phyloP scores from a whole-genome alignment of 768 basidiomycete genomes.

The Termitomyces sp. region DNA sequence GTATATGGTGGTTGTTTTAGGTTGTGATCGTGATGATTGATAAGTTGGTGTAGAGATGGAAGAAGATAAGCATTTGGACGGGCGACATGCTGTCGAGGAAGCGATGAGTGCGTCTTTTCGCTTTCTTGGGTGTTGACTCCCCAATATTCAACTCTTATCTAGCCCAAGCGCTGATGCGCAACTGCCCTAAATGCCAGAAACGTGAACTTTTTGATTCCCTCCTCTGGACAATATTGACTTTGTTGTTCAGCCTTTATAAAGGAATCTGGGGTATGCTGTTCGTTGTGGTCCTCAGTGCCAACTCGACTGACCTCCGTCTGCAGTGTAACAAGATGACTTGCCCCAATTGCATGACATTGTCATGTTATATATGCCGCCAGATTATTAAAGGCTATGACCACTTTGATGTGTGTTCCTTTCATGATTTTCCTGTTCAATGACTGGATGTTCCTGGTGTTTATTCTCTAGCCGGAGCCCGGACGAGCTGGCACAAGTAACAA shows the following conservation, averaged over 20 bases:
- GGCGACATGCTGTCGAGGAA: constrained; percentile 79
- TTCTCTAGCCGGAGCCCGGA: constrained; percentile 1
- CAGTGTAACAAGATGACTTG: constrained; percentile 95
- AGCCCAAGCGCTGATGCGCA: constrained; percentile 83
- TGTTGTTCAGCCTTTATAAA: constrained; percentile 68
- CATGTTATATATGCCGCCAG: constrained; percentile 83
- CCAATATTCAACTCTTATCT: constrained; percentile 4
- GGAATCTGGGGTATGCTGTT: constrained; percentile 59
- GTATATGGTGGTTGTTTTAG: constrained; percentile 27
- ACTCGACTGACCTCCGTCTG: constrained; percentile 4
- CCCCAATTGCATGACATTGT: constrained; percentile 64
- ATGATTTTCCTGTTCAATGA: neutral
- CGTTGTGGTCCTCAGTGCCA: neutral
- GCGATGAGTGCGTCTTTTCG: constrained; percentile 71
- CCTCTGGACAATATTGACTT: constrained; percentile 3
- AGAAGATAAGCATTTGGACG: constrained; percentile 70
- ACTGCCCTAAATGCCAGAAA: constrained; percentile 84
- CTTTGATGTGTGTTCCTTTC: constrained; percentile 43
- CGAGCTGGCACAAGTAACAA: constrained; percentile 19
- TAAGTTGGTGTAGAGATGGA: constrained; percentile 53
- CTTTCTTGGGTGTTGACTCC: neutral
- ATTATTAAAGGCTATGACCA: constrained; percentile 76
- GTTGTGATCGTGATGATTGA: neutral
- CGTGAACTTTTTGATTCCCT: constrained; percentile 33
- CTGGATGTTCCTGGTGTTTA: constrained; percentile 11